Evolutionary conservation across 2,329 filamentous ascomycete genomes (phyloP), one percentile per base, ranked within the genome.

Genomic region (Clarireedia homoeocarpa): DNA sequence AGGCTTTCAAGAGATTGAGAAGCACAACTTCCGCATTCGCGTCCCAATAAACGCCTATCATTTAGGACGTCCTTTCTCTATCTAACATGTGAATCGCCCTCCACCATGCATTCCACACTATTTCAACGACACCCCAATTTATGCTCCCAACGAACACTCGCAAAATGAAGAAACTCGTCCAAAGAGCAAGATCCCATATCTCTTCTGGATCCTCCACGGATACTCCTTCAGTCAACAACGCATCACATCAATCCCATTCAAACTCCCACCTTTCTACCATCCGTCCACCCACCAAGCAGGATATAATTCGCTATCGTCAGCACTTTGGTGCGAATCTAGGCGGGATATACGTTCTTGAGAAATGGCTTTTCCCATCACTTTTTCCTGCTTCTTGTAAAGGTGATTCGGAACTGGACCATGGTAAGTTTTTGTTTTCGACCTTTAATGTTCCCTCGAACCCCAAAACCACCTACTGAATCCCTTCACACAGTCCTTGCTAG

Each of bases 261-360:
- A 34, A 42, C 26, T 26, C 47, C 39, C 24, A 27, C 6, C 24
- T 24, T 17, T 44, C 47, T 6, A 51, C 46, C 14, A 40, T 78
- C n/a, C 40, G 38, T 20, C 27, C 26, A 14, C 46, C 47, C 58
- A 62, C 66, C 52, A 57, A 72, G 71, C 51, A 70, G 6, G 69
- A 71, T 53, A 53, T 81, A 20, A 66, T 77, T 27, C 73, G 78
- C 51, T 84, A 83, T 63, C 76, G 81, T 44, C 82, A 81, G 61
- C 79, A 83, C 57, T 78, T 83, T 64, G 81, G 80, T 6, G 75
- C 75, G 0, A 84, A 84, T 57, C 71, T 84, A 2, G 81, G 81
- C 42, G 76, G 77, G 9, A 72, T 82, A 47, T 84, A 82, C 65
- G 75, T 82, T n/a, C 74, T 83, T 4, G 82, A 84, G 63, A 73